Evolutionary conservation across 345 rosid species (phyloP).

Genomic region (Rhizophora mangle): DNA sequence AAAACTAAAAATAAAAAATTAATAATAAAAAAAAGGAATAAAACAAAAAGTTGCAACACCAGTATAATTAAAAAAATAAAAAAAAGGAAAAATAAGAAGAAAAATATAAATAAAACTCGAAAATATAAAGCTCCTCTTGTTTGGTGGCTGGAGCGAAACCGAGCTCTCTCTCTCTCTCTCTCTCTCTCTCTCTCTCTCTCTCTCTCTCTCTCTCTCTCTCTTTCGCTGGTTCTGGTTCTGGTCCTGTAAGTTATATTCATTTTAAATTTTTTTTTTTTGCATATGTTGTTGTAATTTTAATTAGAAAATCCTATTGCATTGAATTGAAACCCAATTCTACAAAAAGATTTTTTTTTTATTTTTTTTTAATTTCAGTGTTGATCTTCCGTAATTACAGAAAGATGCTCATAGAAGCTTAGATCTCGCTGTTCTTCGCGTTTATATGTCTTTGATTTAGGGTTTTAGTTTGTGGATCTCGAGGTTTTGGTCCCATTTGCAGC

Average conservation of each 20-base stretch:
- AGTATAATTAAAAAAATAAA: neutral
- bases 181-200: conserved; percentile 16
- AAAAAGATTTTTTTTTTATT: neutral
- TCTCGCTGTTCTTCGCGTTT: conserved; percentile 27
- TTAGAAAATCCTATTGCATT: neutral
- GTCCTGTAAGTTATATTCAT: conserved; percentile 40
- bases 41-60: neutral
- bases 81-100: neutral
- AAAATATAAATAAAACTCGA: neutral
- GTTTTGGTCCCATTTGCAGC: conserved; percentile 27
- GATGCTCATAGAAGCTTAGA: conserved; percentile 39
- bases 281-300: neutral
- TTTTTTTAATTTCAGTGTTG: neutral
- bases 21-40: neutral
- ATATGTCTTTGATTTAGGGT: conserved; percentile 29
- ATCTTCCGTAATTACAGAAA: conserved; percentile 3
- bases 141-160: conserved; percentile 39
- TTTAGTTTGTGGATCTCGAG: conserved; percentile 43
- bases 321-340: too few relatives aligned
- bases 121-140: conserved; percentile 14
- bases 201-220: conserved; percentile 12
- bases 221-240: neutral
- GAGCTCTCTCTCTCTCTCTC: conserved; percentile 11
- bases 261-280: neutral
- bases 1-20: neutral